These are phyloP conservation scores for Fusarium domesticum DNA, from an alignment of 2,329 filamentous ascomycete species.

Conservation along the genomic window DNA sequence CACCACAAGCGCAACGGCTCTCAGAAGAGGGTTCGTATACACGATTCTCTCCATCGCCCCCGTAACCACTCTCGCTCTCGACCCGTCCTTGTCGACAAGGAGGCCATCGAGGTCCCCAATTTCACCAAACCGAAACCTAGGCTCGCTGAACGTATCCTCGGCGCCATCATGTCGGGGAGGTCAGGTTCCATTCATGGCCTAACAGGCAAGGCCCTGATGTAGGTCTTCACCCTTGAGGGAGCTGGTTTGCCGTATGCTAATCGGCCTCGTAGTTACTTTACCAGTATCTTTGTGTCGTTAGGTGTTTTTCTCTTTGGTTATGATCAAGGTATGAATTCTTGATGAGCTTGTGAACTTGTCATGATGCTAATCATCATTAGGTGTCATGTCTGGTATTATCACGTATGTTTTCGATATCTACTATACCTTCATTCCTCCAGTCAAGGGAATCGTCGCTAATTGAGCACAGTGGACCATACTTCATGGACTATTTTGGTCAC, in stretches of 20 bases:
- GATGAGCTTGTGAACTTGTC: not conserved
- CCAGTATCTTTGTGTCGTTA: conserved; percentile 83
- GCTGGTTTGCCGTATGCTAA: conserved; percentile 15
- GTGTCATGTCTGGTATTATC: conserved; percentile 77
- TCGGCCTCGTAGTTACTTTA: conserved; percentile 70
- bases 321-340: conserved; percentile 57
- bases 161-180: conserved; percentile 81
- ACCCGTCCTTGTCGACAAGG: conserved; percentile 56
- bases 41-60: conserved; percentile 42
- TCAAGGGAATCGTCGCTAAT: conserved; percentile 18
- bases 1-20: conserved; percentile 39
- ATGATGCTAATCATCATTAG: not conserved
- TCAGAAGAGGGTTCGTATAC: conserved; percentile 68
- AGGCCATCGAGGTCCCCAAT: conserved; percentile 79
- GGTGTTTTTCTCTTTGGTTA: conserved; percentile 88
- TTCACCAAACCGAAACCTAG: conserved; percentile 62
- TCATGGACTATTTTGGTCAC: conserved; percentile 89
- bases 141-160: conserved; percentile 67
- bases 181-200: conserved; percentile 80
- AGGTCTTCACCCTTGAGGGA: conserved; percentile 29
- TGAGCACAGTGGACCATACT: conserved; percentile 68
- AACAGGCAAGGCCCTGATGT: conserved; percentile 93
- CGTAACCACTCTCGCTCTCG: conserved; percentile 34
- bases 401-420: conserved; percentile 46
- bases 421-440: not conserved